phyloP scores from a whole-genome alignment of 345 rosid genomes.

The Combretum micranthum region DNA sequence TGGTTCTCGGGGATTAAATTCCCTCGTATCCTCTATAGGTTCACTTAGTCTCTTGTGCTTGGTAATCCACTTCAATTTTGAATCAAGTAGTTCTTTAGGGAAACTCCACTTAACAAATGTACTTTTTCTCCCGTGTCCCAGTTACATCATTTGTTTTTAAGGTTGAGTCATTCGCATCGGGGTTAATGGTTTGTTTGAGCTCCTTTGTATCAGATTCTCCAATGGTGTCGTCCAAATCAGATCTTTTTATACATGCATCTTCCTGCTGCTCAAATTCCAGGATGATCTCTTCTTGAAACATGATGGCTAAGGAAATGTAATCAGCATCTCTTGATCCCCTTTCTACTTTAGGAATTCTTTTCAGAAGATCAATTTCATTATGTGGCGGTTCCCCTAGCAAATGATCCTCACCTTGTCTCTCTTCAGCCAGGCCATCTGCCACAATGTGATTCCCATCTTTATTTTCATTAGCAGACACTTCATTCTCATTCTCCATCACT shows the following conservation, averaged over 20 bases:
- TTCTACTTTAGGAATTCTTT: slow-evolving; percentile 5
- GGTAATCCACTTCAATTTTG: slow-evolving; percentile 30
- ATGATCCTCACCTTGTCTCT: slow-evolving; percentile 25
- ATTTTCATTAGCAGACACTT: background rate
- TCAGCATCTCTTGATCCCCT: slow-evolving; percentile 4
- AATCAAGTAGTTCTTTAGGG: slow-evolving; percentile 20
- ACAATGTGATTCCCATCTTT: slow-evolving; percentile 2
- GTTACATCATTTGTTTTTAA: slow-evolving; percentile 4
- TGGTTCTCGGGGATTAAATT: slow-evolving; percentile 77
- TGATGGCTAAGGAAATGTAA: slow-evolving; percentile 5
- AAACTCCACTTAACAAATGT: slow-evolving; percentile 12
- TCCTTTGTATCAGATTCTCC: slow-evolving; percentile 24
- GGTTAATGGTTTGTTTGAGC: slow-evolving; percentile 11
- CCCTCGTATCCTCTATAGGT: slow-evolving; percentile 25
- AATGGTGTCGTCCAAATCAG: slow-evolving; percentile 10
- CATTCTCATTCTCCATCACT: slow-evolving; percentile 5
- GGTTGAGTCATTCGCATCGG: slow-evolving; percentile 14
- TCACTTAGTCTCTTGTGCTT: slow-evolving; percentile 23
- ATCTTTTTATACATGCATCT: slow-evolving; percentile 8
- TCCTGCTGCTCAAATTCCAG: slow-evolving; percentile 16
- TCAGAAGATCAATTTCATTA: slow-evolving; percentile 26
- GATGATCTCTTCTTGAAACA: slow-evolving; percentile 13
- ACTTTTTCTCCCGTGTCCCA: too few relatives aligned
- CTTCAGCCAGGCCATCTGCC: slow-evolving; percentile 8
- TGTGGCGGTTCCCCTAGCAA: slow-evolving; percentile 30